Base-by-base conservation (phyloP, 106 monocot genomes). In the Acanthochlamys bracteata region DNA sequence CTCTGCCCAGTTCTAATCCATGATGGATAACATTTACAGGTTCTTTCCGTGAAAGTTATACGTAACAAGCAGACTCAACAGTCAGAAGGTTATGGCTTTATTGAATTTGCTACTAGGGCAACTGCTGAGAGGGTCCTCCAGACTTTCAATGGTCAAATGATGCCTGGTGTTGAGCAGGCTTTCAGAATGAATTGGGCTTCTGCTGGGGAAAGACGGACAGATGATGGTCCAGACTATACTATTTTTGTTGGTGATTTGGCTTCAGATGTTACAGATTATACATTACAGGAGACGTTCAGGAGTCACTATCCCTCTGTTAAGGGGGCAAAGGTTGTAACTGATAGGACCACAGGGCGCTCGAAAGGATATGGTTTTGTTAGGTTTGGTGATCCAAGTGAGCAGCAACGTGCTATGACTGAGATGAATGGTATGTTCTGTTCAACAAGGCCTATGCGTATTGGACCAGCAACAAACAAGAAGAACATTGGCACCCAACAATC, bases 341-440 rank as follows among this genome's bases (percentile, higher is more conserved):
- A 95, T 64, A 86, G 83, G 69, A 24, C 69, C 17, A 95, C 94
- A 16, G 84, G 83, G 58, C 76, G 82, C 8, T 83, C 90, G 17
- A 95, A 95, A 66, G 94, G 94, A 7, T 95, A 95, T 74, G 94
- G 94, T 24, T 95, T 95, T 86, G 94, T 95, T 24, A 95, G 74
- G 67, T 95, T 95, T 80, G 84, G 90, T 39, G 94, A 95, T 82
- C 75, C 70, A 24, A 90, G 75, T 76, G 94, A 95, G 52, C 94
- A 95, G 78, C 63, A 74, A 53, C 89, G 86, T 46, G 94, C 94
- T 17, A 86, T 94, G 89, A 84, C 86, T 26, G 93, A 94, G 71
- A 94, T 94, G 93, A 85, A 94, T 75, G 93, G 93, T 20, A 59
- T 82, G 71, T 78, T 84, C 45, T 86, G 89, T 45, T 86, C 86